phyloP scores from a whole-genome alignment of 148 eudicot species.

The Silene conica region DNA sequence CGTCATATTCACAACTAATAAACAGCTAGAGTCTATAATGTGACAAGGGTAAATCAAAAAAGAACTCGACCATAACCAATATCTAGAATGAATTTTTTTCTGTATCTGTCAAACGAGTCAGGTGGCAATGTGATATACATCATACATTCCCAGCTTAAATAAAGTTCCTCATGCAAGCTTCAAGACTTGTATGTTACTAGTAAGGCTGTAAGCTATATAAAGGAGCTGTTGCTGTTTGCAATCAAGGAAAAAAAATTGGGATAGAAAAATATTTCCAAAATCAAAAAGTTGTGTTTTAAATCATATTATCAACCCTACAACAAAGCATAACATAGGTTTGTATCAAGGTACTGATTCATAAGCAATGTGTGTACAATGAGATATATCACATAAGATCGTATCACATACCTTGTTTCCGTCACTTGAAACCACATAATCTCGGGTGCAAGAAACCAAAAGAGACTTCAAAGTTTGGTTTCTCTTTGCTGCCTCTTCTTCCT shows the following conservation, averaged over 20 bases:
- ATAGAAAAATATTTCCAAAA: too few relatives aligned
- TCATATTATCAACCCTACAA: neutral
- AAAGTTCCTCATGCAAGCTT: neutral
- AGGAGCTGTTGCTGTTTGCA: too few relatives aligned
- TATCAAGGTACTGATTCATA: neutral
- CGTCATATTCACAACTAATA: neutral
- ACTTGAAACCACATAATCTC: slow-evolving; percentile 42
- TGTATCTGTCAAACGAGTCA: neutral
- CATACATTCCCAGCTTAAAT: neutral
- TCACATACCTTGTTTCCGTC: slow-evolving; percentile 33
- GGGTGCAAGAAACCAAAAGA: slow-evolving; percentile 38
- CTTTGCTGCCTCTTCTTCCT: slow-evolving; percentile 44
- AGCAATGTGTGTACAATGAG: neutral
- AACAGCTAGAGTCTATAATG: neutral
- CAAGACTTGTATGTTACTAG: too few relatives aligned
- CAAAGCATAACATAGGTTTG: neutral
- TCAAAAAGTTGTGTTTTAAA: neutral
- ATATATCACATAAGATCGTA: slow-evolving; percentile 8
- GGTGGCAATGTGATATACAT: neutral
- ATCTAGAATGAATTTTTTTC: neutral
- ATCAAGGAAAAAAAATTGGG: too few relatives aligned
- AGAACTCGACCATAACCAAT: neutral
- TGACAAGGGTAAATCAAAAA: slow-evolving; percentile 5
- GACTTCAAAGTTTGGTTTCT: slow-evolving; percentile 42
- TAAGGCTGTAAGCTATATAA: too few relatives aligned